Base-by-base conservation (phyloP, 2,329 filamentous ascomycete genomes). In the Cladosporium sp. region DNA sequence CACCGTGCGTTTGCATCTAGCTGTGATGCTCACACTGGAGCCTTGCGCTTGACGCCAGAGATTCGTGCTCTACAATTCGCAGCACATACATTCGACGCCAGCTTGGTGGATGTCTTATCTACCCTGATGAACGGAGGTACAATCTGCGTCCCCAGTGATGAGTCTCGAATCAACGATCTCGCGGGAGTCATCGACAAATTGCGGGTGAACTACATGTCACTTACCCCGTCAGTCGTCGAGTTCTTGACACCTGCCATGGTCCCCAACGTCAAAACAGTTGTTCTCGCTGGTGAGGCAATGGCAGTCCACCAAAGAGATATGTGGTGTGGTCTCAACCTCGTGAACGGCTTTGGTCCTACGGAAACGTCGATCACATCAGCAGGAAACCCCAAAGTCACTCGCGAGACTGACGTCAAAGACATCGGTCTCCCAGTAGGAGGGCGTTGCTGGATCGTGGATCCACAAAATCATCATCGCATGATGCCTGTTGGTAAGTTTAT, bases 141-240 rank as follows among this genome's bases (percentile, higher is more conserved):
- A 4, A 40, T 67, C 13, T 67, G 64, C 45, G 53, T 64, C 4
- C 65, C 65, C 3, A 60, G 56, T 10, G 62, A 64, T 1, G 47
- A 59, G 12, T 56, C 65, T 19, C 60, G 60, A 13, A 34, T 60
- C 12, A 56, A 63, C 10, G 50, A 59, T 32, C 28, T 61, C 8
- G 55, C 51, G 2, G 51, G 52, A 4, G 52, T 57, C 10, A 59
- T 63, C 28, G 52, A 61, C 25, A 44, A 51, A 15, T 24, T 62
- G 4, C 15, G 37, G 9, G 58, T 56, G 12, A 62, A 47, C 17
- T 52, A 54, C 32, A 45, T 53, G 3, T 42, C 36, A 13, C 25
- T 60, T 2, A 62, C 57, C 39, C 54, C 59, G 5, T 50, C 49
- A 9, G 36, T 61, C 9, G 55, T 56, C 5, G 49, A 40, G 20